Base-by-base conservation (phyloP, 2,329 filamentous ascomycete genomes). In the Orbilia quercus region DNA sequence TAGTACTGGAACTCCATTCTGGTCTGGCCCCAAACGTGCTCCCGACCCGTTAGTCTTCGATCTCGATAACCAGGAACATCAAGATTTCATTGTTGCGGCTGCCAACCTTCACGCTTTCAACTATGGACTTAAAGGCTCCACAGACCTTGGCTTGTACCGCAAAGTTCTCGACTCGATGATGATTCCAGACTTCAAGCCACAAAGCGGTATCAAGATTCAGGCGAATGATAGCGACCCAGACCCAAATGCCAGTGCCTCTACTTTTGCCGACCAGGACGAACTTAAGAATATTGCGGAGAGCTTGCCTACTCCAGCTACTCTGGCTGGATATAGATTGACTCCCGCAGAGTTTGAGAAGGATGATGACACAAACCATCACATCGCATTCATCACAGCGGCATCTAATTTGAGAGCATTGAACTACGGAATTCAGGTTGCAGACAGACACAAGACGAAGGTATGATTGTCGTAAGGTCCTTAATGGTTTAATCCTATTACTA, bases 281-380 rank as follows among this genome's bases (percentile, higher is more conserved):
- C 82, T 97, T 18, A 83, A 91, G 76, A 86, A 87, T 74, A 87
- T 99, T 53, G 85, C 88, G 14, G 84, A 87, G 14, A 86, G 87
- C 74, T 85, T 99, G 31, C 95, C 95, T 0, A 83, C 89, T 3
- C 89, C 94, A 14, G 93, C 90, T 80, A 88, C 88, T 42, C 83
- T 99, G 54, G 90, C 91, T 23, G 92, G 92, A 34, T 96, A 96
- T 85, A 93, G 93, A 82, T 84, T 99, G 58, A 88, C 89, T 65
- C 91, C 94, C 1, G 95, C 98, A 4, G 95, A 98, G 78, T 99
- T 99, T 78, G 92, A 99, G 82, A 99, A 99, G 85, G 95, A 99
- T 76, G 95, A 99, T 78, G 96, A 99, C 81, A 91, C 90, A 55
- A 99, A 99, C 82, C 88, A 95, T 82, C 95, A 99, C 84, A 99